Conservation (phyloP, 352 stramenopile genomes). For the Phytophthora idaei region DNA sequence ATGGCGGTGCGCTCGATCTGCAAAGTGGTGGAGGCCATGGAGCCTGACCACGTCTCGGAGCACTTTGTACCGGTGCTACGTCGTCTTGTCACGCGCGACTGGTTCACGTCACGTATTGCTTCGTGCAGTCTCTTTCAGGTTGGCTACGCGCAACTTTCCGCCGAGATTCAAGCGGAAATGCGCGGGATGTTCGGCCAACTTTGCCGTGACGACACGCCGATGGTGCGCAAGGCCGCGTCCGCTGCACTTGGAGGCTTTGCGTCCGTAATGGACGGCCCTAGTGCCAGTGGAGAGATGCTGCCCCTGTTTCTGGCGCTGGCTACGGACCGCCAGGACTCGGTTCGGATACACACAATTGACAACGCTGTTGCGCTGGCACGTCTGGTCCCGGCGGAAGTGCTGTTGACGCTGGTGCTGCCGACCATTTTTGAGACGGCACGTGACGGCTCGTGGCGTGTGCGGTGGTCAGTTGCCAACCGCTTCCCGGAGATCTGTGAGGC, state of each 20-base stretch:
- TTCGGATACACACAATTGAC: constrained; percentile 97
- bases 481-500: constrained; percentile 94
- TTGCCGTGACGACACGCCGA: constrained; percentile 97
- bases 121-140: constrained; percentile 86
- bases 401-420: constrained; percentile 88
- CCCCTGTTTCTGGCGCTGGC: constrained; percentile 85
- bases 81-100: constrained; percentile 95
- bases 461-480: constrained; percentile 97
- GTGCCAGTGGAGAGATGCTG: constrained; percentile 76
- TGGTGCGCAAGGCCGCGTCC: constrained; percentile 94
- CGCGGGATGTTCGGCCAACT: constrained; percentile 93
- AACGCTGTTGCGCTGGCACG: constrained; percentile 96
- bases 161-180: constrained; percentile 82
- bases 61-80: constrained; percentile 95
- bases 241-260: constrained; percentile 91
- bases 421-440: constrained; percentile 92
- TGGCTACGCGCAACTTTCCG: constrained; percentile 58
- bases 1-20: constrained; percentile 92
- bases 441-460: constrained; percentile 98
- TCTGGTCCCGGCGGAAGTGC: constrained; percentile 72
- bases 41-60: constrained; percentile 80
- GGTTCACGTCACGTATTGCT: constrained; percentile 89
- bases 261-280: constrained; percentile 64
- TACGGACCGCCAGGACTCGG: constrained; percentile 95
- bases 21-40: constrained; percentile 88